phyloP scores from a whole-genome alignment of 306 rosid species.

The Sophora flavescens region DNA sequence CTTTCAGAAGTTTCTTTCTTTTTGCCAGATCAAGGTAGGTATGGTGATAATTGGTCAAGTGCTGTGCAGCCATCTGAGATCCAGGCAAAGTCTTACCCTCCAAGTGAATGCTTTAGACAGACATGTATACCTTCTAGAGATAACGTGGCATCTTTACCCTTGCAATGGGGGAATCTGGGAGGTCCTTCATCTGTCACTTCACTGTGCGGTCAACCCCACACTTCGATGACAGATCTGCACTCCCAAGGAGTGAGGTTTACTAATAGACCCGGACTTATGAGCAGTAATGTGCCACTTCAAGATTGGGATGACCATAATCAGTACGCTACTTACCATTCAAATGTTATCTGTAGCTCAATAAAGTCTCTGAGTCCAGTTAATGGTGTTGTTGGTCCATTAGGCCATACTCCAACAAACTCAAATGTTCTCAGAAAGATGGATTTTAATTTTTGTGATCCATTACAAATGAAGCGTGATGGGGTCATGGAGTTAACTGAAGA shows the following conservation, averaged over 20 bases:
- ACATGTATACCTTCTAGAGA: conserved; percentile 50
- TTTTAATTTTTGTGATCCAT: conserved; percentile 54
- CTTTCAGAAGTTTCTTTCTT: conserved; percentile 60
- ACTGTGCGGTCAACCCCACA: conserved; percentile 53
- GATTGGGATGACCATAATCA: conserved; percentile 75
- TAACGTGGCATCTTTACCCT: conserved; percentile 54
- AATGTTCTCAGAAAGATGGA: conserved; percentile 57
- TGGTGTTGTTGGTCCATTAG: conserved; percentile 55
- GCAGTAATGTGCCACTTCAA: conserved; percentile 54
- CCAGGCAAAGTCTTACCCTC: conserved; percentile 58
- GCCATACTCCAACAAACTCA: conserved; percentile 50
- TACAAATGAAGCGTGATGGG: conserved; percentile 58
- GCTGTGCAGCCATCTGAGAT: conserved; percentile 66
- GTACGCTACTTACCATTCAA: conserved; percentile 60
- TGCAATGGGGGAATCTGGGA: conserved; percentile 55
- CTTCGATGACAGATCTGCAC: conserved; percentile 55
- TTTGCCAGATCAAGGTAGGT: conserved; percentile 63
- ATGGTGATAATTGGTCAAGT: conserved; percentile 66
- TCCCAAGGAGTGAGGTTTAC: conserved; percentile 52
- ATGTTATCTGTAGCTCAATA: conserved; percentile 54
- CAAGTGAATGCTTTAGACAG: conserved; percentile 56
- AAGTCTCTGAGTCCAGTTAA: conserved; percentile 61
- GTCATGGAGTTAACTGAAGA: conserved; percentile 52
- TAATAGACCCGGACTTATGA: conserved; percentile 48
- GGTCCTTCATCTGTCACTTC: conserved; percentile 59